A percentile compares a stretch with the other conserved stretches of the same genome.
Conservation (phyloP, 371 early-diverging fungal genomes). For the Chytridiales sp. region DNA sequence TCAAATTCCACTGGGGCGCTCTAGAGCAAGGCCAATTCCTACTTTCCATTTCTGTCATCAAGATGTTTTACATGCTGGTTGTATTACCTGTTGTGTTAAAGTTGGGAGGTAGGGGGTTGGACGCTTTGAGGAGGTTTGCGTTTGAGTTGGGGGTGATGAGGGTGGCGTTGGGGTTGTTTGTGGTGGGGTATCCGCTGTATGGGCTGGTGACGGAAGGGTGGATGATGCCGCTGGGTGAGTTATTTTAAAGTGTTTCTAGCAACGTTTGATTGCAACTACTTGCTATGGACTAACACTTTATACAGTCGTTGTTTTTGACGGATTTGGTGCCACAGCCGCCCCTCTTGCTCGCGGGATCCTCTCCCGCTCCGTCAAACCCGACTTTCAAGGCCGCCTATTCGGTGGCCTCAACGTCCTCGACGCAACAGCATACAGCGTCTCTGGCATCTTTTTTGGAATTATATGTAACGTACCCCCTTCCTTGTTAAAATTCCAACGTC, state of each 20-base stretch:
- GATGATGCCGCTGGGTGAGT: constrained; percentile 1
- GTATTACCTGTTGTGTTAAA: no score
- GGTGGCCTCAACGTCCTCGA: background rate
- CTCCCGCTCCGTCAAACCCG: background rate
- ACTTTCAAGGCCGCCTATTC: constrained; percentile 1
- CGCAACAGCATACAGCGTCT: background rate
- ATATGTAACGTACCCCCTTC: constrained; percentile 1
- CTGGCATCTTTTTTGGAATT: background rate
- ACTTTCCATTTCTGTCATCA: no score
- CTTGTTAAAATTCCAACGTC: no score
- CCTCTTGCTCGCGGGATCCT: background rate
- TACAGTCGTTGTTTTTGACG: background rate
- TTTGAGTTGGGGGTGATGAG: constrained; percentile 1
- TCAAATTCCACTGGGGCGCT: no score
- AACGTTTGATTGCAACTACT: background rate
- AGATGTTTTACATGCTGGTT: no score
- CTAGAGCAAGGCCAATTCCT: no score
- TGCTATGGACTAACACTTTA: background rate
- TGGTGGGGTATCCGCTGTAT: background rate
- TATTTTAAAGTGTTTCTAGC: background rate
- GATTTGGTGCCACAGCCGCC: background rate
- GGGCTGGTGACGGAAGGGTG: constrained; percentile 2
- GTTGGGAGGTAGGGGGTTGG: no score
- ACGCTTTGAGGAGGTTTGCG: background rate
- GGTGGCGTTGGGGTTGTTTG: background rate